phyloP scores from a whole-genome alignment of 1,284 basidiomycete species.

The Rhodotorula sp. region DNA sequence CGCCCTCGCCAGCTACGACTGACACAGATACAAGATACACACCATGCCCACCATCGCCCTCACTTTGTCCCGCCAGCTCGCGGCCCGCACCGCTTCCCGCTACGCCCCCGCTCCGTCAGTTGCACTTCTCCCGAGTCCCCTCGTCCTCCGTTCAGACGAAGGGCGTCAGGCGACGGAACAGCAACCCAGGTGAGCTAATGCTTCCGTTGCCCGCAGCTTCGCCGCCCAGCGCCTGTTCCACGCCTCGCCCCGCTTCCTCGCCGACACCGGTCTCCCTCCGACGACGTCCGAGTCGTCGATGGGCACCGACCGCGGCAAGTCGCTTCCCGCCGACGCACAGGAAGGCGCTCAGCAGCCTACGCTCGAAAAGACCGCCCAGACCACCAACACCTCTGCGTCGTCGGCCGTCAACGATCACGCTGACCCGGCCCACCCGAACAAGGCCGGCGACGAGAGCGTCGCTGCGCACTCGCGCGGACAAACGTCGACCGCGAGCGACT shows the following conservation, averaged over 20 bases:
- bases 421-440: conserved; percentile 3
- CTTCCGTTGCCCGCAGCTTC: background rate
- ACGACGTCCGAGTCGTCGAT: background rate
- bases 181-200: background rate
- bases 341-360: background rate
- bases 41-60: background rate
- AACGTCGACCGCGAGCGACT: background rate
- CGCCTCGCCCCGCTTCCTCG: background rate
- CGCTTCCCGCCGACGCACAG: background rate
- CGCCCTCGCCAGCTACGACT: too few relatives aligned
- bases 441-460: background rate
- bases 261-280: background rate
- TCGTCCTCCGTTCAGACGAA: too few relatives aligned
- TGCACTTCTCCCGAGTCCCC: too few relatives aligned
- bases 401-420: conserved; percentile 3
- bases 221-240: background rate
- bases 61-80: conserved; percentile 6
- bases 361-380: background rate
- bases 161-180: too few relatives aligned
- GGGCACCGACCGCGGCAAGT: conserved; percentile 1
- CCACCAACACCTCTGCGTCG: conserved; percentile 7
- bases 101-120: background rate
- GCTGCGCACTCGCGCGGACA: background rate
- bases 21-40: background rate
- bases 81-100: background rate